These are phyloP conservation scores for Ophiostoma perfectum DNA, from an alignment of 2,329 filamentous ascomycete species.

Conservation along the genomic window DNA sequence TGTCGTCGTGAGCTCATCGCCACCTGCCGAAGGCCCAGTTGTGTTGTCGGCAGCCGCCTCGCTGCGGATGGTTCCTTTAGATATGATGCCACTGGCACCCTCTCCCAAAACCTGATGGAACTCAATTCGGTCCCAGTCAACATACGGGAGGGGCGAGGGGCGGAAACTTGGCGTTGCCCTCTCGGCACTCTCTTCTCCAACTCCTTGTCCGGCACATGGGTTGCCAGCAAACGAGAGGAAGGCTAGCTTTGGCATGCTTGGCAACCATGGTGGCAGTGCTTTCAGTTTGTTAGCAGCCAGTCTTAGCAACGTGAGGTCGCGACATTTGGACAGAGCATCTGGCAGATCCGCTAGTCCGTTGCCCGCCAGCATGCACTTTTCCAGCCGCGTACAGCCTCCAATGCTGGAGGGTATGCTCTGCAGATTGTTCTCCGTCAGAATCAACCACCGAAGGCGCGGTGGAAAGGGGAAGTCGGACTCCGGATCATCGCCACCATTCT, in stretches of 20 bases:
- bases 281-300: conserved; percentile 40
- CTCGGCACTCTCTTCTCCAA: conserved; percentile 14
- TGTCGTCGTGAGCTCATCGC: neutral
- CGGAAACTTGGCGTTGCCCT: conserved; percentile 18
- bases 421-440: conserved; percentile 44
- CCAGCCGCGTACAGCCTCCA: conserved; percentile 39
- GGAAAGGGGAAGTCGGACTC: conserved; percentile 38
- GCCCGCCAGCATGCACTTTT: conserved; percentile 47
- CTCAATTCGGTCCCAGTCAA: conserved; percentile 39
- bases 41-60: conserved; percentile 24
- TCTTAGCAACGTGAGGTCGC: conserved; percentile 40
- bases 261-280: conserved; percentile 40
- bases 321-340: conserved; percentile 40
- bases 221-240: conserved; percentile 47
- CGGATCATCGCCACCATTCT: conserved; percentile 28
- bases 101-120: conserved; percentile 40
- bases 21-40: neutral
- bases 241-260: conserved; percentile 41
- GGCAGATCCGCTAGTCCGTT: conserved; percentile 40
- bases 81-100: conserved; percentile 45
- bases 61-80: conserved; percentile 31
- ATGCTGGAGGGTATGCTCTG: conserved; percentile 38
- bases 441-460: conserved; percentile 42
- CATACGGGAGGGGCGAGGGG: conserved; percentile 31
- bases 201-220: conserved; percentile 34